Evolutionary conservation across 768 basidiomycete species (phyloP), one percentile per base, ranked within the genome.

Genomic region (Tephrocybe sp.): DNA sequence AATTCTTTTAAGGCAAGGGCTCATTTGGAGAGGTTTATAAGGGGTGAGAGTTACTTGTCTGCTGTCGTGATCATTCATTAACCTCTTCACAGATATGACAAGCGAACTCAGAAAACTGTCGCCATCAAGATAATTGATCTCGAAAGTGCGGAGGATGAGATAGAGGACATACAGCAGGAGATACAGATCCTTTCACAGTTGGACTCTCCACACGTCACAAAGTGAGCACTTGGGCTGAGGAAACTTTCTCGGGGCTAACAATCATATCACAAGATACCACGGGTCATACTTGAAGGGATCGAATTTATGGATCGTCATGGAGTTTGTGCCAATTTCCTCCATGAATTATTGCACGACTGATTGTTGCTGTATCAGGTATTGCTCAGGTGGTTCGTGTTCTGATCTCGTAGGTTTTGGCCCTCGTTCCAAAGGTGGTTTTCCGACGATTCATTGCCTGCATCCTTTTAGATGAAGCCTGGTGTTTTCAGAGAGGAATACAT

Each of bases 1-100:
- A 23, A 34, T 18, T 23, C 45, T 19, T 55, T 24, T 61, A n/a
- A 97, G 95, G 94, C 54, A 97, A 99, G 69, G 95, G 95, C 25
- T 97, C 94, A 4, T 98, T 99, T 62, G 97, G 95, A 62, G 97
- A 97, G 69, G 94, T 98, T n/a, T 97, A 90, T 75, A 97, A 97
- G 71, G 97, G 94, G 94, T 93, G 49, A 47, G 78, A 61, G 39
- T n/a, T 47, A 15, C 42, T 23, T 47, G 50, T 34, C 33, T 34
- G 27, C 22, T 18, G 3, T 3, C 19, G 39, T n/a, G 29, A 47
- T 51, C 29, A 21, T 5, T 41, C 16, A 18, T 55, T 52, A 33
- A 24, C 50, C 45, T 24, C 42, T n/a, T n/a, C 33, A 29, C 52
- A 97, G 94, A 49, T 97, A 91, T 62, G 94, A 98, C 72, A 92